Evolutionary conservation across 176 grass and related monocot genomes (phyloP).

Genomic region (Secale cereale): DNA sequence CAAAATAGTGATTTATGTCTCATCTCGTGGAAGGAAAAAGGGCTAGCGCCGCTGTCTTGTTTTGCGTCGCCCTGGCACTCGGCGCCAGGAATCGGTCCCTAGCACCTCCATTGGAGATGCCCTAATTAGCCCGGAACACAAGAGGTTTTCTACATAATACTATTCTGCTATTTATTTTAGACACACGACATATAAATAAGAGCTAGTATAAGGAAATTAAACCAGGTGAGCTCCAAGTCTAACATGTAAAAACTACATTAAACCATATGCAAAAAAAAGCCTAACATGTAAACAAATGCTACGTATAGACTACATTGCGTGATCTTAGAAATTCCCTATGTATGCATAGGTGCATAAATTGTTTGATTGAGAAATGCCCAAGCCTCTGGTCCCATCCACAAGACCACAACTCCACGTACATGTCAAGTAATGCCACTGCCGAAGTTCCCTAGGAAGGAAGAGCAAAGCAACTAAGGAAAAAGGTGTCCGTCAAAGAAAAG

Average conservation of each 20-base stretch:
- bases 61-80: too few relatives aligned
- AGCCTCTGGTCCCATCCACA: neutral
- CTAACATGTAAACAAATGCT: neutral
- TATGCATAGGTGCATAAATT: neutral
- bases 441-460: slow-evolving; percentile 4
- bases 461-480: neutral
- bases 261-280: too few relatives aligned
- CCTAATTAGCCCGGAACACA: too few relatives aligned
- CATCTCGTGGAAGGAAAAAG: too few relatives aligned
- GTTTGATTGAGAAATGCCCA: neutral
- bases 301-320: neutral
- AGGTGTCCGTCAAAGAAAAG: neutral
- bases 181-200: neutral
- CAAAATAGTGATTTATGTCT: too few relatives aligned
- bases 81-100: too few relatives aligned
- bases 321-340: neutral
- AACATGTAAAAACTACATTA: neutral
- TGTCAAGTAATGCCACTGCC: neutral
- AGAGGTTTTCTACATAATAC: too few relatives aligned
- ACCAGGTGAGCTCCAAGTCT: neutral
- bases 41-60: too few relatives aligned
- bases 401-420: neutral
- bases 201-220: neutral
- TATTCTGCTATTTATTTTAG: too few relatives aligned
- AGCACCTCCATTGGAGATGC: too few relatives aligned